Base-by-base conservation (phyloP, 768 basidiomycete species). In the Gyrodon lividus region DNA sequence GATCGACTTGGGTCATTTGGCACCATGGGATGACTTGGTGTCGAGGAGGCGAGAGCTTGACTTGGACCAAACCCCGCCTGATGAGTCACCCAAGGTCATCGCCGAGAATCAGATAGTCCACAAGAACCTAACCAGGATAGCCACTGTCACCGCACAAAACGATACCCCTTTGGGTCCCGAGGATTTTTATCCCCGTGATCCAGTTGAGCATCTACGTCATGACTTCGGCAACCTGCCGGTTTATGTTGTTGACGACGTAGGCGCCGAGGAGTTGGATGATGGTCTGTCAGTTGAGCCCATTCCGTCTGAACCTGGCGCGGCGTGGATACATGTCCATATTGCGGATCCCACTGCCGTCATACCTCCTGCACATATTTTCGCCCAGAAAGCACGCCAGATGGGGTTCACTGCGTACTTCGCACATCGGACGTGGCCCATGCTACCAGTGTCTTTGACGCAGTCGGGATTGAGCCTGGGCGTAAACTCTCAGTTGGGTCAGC, bases 281-380 rank as follows among this genome's bases (percentile, higher is more conserved):
- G 97, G 93, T 2, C 60, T 99, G 28, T 95, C 94, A 2, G 63
- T 98, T 26, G 89, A 96, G 56, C 63, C 70, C n/a, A 76, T 86
- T 28, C 74, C 78, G 5, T 70, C 71, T 4, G 82, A 88, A 43
- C 80, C 82, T 2, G 79, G 75, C 14, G 75, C 68, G 17, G 64
- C 71, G 40, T 98, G 97, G 96, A 64, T 96, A 10, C 95, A 98
- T 60, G 76, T 87, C 22, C 97, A 98, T 64, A 78, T 99, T 50
- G 95, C 97, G 9, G 97, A 99, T 66, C 95, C 95, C 0, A 92
- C 92, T 2, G 74, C 85, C 10, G 58, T 87, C 43, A 76, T 99
- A 22, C 86, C 85, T 17, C 89, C 88, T 0, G 76, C 75, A 1
- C 87, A 95, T 64, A 58, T 71, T 6, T 62, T 93, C 2, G 77